A percentile compares a stretch with the other conserved stretches of the same genome.
Evolutionary conservation across 108 stramenopile genomes (phyloP).

Genomic region (Mediolabrus comicus): DNA sequence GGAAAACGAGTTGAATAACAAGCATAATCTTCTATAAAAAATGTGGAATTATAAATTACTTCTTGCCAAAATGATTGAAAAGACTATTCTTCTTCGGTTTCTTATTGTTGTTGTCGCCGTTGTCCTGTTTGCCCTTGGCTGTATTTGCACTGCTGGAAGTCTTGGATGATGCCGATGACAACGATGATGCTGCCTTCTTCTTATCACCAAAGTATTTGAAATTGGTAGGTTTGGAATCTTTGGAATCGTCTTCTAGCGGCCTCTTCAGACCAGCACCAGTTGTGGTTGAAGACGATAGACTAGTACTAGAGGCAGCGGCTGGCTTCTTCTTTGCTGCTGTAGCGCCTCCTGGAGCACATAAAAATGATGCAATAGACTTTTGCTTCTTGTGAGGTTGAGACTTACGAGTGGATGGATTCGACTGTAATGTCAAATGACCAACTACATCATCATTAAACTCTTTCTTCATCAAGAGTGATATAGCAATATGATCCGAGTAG

Average conservation of each 20-base stretch:
- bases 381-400: conserved; percentile 91
- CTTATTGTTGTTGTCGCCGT: background rate
- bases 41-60: background rate
- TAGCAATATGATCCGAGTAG: conserved; percentile 89
- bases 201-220: background rate
- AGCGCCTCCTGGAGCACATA: conserved; percentile 37
- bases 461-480: conserved; percentile 69
- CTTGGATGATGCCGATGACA: background rate
- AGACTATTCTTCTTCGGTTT: background rate
- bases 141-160: background rate
- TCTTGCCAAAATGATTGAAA: background rate
- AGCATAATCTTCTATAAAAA: background rate
- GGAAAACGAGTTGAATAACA: background rate
- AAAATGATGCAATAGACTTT: conserved; percentile 73
- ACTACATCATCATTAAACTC: conserved; percentile 1
- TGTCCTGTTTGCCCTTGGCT: background rate
- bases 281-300: background rate
- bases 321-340: conserved; percentile 4
- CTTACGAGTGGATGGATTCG: conserved; percentile 57
- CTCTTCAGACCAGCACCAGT: background rate
- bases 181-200: background rate
- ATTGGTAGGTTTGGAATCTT: background rate
- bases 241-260: background rate
- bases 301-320: background rate
- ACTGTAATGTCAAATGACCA: conserved; percentile 27